phyloP scores from a whole-genome alignment of 805 yeast species.

The Spathaspora arborariae region DNA sequence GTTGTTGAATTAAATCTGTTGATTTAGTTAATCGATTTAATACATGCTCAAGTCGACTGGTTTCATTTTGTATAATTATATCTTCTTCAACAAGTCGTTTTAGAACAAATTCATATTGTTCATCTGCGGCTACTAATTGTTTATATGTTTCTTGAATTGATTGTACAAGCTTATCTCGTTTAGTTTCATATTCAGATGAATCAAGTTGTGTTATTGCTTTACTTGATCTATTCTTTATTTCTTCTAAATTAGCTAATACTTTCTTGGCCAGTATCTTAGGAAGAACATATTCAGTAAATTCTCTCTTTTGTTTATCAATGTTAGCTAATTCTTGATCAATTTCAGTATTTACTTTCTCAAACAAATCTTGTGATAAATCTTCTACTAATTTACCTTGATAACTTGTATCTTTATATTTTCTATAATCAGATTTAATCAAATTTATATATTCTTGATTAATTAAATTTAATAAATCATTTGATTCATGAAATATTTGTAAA shows the following conservation, averaged over 20 bases:
- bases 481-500: conserved; percentile 11
- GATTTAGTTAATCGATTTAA: background rate
- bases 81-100: conserved; percentile 1
- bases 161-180: conserved; percentile 5
- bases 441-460: conserved; percentile 29
- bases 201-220: conserved; percentile 3
- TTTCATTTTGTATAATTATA: background rate
- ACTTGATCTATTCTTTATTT: conserved; percentile 8
- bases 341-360: conserved; percentile 14
- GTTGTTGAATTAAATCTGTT: background rate
- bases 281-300: conserved; percentile 9
- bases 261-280: conserved; percentile 15
- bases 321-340: conserved; percentile 12
- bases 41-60: background rate
- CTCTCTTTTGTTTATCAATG: background rate
- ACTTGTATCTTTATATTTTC: conserved; percentile 22
- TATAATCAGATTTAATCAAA: conserved; percentile 41
- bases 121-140: conserved; percentile 13
- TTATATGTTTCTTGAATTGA: conserved; percentile 9
- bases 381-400: conserved; percentile 16
- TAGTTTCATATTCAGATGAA: background rate
- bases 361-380: conserved; percentile 29
- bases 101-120: conserved; percentile 10
- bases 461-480: conserved; percentile 11
- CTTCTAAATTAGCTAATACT: conserved; percentile 16